Evolutionary conservation across 768 basidiomycete species (phyloP).

Genomic region (Hericium coralloides): DNA sequence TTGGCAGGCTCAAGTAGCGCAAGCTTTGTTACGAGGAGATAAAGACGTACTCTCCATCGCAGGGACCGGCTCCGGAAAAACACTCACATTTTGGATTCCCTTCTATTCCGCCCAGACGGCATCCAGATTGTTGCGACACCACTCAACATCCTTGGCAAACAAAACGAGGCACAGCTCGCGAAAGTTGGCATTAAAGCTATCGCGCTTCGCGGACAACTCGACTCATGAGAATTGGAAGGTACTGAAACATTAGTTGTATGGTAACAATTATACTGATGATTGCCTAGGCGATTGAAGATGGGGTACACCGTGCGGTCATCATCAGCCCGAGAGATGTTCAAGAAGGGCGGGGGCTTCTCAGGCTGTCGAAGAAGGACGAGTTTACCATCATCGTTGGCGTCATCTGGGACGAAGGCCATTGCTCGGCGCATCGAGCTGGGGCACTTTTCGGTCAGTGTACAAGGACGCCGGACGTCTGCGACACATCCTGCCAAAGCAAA

Average conservation of each 20-base stretch:
- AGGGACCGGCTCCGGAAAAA: not conserved
- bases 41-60: not conserved
- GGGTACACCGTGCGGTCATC: slow-evolving; percentile 18
- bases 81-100: not conserved
- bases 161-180: not conserved
- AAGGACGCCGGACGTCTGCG: slow-evolving; percentile 9
- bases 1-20: not conserved
- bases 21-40: not conserved
- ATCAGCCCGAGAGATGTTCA: slow-evolving; percentile 21
- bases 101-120: not conserved
- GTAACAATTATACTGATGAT: not conserved
- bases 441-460: too few relatives aligned
- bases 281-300: slow-evolving; percentile 18
- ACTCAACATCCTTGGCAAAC: slow-evolving; percentile 5
- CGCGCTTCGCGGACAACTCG: not conserved
- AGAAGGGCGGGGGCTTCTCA: slow-evolving; percentile 14
- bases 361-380: too few relatives aligned
- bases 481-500: slow-evolving; percentile 19
- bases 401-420: too few relatives aligned
- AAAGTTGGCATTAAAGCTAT: slow-evolving; percentile 2
- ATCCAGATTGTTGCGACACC: not conserved
- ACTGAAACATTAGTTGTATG: not conserved
- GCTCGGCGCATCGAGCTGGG: too few relatives aligned
- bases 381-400: too few relatives aligned
- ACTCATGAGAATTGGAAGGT: slow-evolving; percentile 3